Evolutionary conservation across 441 rosid species (phyloP).

Genomic region (Viola pubescens): DNA sequence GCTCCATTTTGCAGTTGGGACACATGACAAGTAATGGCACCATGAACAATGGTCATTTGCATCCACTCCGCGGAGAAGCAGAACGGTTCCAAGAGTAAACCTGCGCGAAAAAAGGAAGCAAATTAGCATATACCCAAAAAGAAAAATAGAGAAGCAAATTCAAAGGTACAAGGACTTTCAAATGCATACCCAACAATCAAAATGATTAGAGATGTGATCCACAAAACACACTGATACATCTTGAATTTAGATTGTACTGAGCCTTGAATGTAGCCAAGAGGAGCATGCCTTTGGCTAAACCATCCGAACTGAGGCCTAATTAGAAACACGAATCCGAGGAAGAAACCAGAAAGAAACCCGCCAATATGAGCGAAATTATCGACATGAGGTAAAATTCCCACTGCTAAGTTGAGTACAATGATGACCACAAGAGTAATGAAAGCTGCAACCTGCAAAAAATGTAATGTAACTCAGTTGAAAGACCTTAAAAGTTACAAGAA

Average conservation of each 20-base stretch:
- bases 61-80: conserved; percentile 65
- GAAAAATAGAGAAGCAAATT: background rate
- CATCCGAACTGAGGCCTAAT: conserved; percentile 81
- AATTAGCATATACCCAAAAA: background rate
- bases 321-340: conserved; percentile 69
- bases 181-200: conserved; percentile 56
- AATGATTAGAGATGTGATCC: conserved; percentile 55
- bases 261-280: conserved; percentile 24
- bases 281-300: conserved; percentile 42
- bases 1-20: conserved; percentile 81
- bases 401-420: conserved; percentile 62
- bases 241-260: conserved; percentile 44
- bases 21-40: conserved; percentile 85
- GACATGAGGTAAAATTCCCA: conserved; percentile 77
- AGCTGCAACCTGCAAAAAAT: conserved; percentile 43
- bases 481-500: background rate
- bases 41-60: conserved; percentile 87
- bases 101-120: conserved; percentile 25
- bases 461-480: background rate
- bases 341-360: conserved; percentile 71
- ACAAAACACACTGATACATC: conserved; percentile 50
- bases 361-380: conserved; percentile 92
- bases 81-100: conserved; percentile 45
- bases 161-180: background rate
- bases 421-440: conserved; percentile 52